A percentile compares a stretch with the other conserved stretches of the same genome.
Evolutionary conservation across 495 filamentous ascomycete genomes (phyloP).

Genomic region (Aspergillus sclerotiicarbonarius): DNA sequence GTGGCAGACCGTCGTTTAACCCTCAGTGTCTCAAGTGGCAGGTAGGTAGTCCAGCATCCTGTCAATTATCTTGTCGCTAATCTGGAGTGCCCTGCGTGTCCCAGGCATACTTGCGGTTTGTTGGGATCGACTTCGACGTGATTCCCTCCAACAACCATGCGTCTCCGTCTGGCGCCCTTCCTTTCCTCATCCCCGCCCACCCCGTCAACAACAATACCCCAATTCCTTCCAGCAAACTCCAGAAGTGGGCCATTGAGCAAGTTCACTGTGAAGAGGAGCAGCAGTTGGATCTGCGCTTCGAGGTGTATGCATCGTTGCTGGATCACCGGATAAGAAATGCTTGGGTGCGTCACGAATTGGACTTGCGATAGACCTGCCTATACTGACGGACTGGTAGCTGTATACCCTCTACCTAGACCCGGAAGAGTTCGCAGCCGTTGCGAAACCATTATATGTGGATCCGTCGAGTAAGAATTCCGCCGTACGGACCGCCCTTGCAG

Average conservation of each 20-base stretch:
- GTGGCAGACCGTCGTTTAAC: conserved; percentile 78
- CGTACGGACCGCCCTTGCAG: conserved; percentile 59
- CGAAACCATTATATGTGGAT: conserved; percentile 65
- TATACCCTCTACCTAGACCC: conserved; percentile 74
- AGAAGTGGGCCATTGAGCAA: conserved; percentile 64
- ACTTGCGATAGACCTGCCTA: not conserved
- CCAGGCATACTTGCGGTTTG: conserved; percentile 83
- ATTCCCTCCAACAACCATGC: conserved; percentile 87
- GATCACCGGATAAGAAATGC: conserved; percentile 78
- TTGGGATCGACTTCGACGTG: conserved; percentile 64
- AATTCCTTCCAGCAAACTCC: conserved; percentile 64
- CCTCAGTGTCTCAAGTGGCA: conserved; percentile 96
- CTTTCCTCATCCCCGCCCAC: conserved; percentile 71
- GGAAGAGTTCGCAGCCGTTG: conserved; percentile 61
- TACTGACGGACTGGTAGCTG: conserved; percentile 50
- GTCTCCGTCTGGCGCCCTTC: conserved; percentile 80
- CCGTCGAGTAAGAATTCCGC: conserved; percentile 58
- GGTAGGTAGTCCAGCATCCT: conserved; percentile 48
- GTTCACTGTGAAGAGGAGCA: conserved; percentile 49
- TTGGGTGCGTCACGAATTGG: conserved; percentile 59
- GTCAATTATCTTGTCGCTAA: not conserved
- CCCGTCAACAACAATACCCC: conserved; percentile 35
- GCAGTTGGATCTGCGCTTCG: conserved; percentile 58
- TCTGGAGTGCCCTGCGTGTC: not conserved
- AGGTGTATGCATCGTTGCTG: conserved; percentile 80